These are phyloP conservation scores for Talaromyces sp. DNA, from an alignment of 2,329 filamentous ascomycete genomes.

Conservation along the genomic window DNA sequence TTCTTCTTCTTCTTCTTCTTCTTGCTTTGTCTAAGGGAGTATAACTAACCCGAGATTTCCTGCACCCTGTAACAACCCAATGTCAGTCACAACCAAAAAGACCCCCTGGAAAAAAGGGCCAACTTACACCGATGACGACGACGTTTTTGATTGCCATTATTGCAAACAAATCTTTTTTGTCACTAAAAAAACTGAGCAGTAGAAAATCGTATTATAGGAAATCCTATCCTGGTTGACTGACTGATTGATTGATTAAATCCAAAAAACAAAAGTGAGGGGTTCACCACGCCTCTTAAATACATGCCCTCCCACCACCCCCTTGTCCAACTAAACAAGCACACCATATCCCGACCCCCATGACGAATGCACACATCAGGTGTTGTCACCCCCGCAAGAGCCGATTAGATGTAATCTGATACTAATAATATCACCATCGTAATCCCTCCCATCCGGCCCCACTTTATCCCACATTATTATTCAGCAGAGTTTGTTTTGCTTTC, in stretches of 20 bases:
- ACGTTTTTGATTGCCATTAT: not conserved
- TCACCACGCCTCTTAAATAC: not conserved
- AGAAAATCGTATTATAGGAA: not conserved
- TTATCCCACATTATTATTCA: not conserved
- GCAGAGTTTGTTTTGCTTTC: not conserved
- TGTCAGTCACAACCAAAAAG: not conserved
- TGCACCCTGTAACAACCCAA: not conserved
- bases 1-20: not conserved
- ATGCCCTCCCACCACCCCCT: not conserved
- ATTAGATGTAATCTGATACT: not conserved
- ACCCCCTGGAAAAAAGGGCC: too few relatives aligned
- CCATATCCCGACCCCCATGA: not conserved
- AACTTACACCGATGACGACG: conserved; percentile 1
- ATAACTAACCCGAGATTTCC: conserved; percentile 1
- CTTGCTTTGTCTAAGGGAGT: not conserved
- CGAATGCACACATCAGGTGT: not conserved
- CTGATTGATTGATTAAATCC: too few relatives aligned
- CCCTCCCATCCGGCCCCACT: not conserved
- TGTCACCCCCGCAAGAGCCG: too few relatives aligned
- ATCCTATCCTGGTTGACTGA: not conserved
- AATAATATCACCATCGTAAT: not conserved
- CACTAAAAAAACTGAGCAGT: not conserved
- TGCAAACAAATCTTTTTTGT: not conserved
- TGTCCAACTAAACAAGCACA: not conserved
- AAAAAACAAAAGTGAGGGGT: not conserved